Base-by-base conservation (phyloP, 2,329 filamentous ascomycete species). In the Ophiocordyceps camponoti-floridani region DNA sequence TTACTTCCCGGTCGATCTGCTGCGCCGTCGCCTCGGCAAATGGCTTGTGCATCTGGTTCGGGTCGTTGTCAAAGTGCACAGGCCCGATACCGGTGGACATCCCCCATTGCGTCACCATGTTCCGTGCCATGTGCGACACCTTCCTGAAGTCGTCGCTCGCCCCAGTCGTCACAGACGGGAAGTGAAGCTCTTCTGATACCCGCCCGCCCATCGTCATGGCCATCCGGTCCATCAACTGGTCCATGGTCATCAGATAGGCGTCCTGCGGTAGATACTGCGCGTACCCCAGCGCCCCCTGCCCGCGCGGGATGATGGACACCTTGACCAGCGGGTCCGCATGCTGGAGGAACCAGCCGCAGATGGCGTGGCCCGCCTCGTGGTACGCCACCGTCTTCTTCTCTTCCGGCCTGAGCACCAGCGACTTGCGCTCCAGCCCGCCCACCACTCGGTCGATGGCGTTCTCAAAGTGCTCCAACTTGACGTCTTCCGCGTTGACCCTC, bases 51-150 rank as follows among this genome's bases (percentile, higher is more conserved):
- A 95, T 66, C 57, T 84, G 79, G 59, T 84, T 83, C 50, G 83
- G 75, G 56, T 86, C 73, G 58, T 84, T 83, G 55, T 91, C 82
- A 62, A 89, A 98, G 69, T 93, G 84, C 50, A 98, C 72, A 51
- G 88, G 88, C 28, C 89, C 89, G 42, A 98, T 81, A 67, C 94
- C 93, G 52, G 84, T 77, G 38, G 84, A 93, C 91, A 98, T 98
- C 53, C 91, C 91, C 81, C 87, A 98, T 62, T 94, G 85, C n/a
- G 89, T 98, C 28, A 98, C 91, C 91, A 98, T 98, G 49, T 84
- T 82, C 16, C 84, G 93, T 4, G 91, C 93, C 83, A 95, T 89
- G 46, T 80, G 77, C 2, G 91, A 95, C 38, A 96, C 91, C 67
- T 98, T 98, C 65, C 91, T 89, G 75, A 98, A 98, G 61, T 98